phyloP scores from a whole-genome alignment of 768 basidiomycete genomes.

The Amyloporia xantha region DNA sequence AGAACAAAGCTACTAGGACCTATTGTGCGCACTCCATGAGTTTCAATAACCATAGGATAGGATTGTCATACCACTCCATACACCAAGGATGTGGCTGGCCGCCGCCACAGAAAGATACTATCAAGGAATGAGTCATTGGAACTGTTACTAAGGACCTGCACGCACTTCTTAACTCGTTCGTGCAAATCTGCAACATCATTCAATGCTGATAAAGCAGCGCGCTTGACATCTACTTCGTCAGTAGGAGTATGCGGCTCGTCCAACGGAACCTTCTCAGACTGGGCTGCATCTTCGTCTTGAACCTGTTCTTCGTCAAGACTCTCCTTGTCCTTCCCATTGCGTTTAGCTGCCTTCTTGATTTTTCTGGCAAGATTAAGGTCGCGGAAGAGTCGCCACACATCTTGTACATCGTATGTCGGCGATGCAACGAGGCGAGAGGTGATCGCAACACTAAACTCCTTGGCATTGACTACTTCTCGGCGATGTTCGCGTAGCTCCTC shows the following conservation, averaged over 20 bases:
- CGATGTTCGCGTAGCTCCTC: conserved; percentile 48
- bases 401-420: conserved; percentile 41
- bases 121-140: neutral
- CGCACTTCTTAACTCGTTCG: conserved; percentile 59
- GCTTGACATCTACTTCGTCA: conserved; percentile 36
- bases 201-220: conserved; percentile 33
- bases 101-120: conserved; percentile 67
- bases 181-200: conserved; percentile 52
- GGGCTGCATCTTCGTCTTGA: conserved; percentile 1
- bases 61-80: conserved; percentile 40
- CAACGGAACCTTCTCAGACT: neutral
- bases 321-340: conserved; percentile 6
- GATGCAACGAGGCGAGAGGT: conserved; percentile 39
- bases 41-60: conserved; percentile 6
- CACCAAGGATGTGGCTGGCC: conserved; percentile 39
- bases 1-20: conserved; percentile 33
- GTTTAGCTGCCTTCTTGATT: conserved; percentile 23
- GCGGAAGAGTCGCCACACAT: conserved; percentile 47
- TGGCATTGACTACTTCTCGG: conserved; percentile 40
- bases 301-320: conserved; percentile 2
- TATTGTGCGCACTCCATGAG: conserved; percentile 17
- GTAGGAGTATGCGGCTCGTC: conserved; percentile 20
- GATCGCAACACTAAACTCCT: conserved; percentile 45
- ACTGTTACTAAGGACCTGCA: conserved; percentile 1
- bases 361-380: conserved; percentile 33